Conservation (phyloP, 2,329 filamentous ascomycete species). For the Penicillium griseofulvum region DNA sequence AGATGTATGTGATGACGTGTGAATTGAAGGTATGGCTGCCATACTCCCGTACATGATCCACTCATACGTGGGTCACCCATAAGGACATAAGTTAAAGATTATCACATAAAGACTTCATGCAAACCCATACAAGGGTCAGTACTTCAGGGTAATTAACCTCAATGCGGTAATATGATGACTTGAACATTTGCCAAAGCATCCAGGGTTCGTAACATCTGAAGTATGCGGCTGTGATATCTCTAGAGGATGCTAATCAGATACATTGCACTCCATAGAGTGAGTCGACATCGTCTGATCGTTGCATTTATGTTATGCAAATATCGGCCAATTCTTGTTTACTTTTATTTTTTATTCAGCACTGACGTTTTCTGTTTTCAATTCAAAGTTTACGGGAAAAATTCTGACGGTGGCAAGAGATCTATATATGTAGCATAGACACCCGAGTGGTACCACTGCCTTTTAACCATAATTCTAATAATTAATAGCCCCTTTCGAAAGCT, state of each 20-base stretch:
- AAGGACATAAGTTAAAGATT: background rate
- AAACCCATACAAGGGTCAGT: background rate
- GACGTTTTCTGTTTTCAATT: background rate
- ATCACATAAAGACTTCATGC: background rate
- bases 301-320: background rate
- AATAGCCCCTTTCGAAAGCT: background rate
- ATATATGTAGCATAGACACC: background rate
- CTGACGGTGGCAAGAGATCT: conserved; percentile 7
- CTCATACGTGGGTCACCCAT: background rate
- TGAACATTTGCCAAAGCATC: background rate
- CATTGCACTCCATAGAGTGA: background rate
- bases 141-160: background rate
- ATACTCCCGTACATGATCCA: background rate
- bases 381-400: background rate
- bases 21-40: too few species aligned
- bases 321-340: background rate
- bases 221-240: background rate
- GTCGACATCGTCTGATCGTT: conserved; percentile 3
- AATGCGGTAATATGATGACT: too few species aligned
- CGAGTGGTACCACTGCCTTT: conserved; percentile 2
- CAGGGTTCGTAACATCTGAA: background rate
- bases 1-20: background rate
- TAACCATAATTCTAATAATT: background rate
- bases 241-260: conserved; percentile 1
- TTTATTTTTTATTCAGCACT: background rate